A percentile compares a stretch with the other conserved stretches of the same genome.
phyloP scores from a whole-genome alignment of 257 asterid species.

The Parsonsia alboflavescens region DNA sequence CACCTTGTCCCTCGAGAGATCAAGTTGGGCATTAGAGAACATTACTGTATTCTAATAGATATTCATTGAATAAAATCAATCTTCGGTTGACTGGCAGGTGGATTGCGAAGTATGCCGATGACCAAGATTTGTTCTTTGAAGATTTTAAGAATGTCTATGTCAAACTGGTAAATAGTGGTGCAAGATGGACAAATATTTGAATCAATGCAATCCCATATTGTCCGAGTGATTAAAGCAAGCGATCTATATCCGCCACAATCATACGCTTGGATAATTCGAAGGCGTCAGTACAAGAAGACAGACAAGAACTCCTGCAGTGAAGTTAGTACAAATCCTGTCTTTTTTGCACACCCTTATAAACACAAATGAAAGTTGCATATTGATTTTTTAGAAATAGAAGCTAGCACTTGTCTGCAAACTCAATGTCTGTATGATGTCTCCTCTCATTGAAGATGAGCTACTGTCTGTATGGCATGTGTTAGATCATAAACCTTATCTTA shows the following conservation, averaged over 20 bases:
- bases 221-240: neutral
- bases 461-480: neutral
- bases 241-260: neutral
- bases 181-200: slow-evolving; percentile 48
- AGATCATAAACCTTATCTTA: neutral
- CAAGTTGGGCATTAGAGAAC: neutral
- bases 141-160: slow-evolving; percentile 69
- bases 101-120: slow-evolving; percentile 79
- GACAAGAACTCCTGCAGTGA: neutral
- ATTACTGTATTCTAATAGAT: neutral
- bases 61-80: neutral
- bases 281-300: neutral
- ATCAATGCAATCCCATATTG: neutral
- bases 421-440: neutral
- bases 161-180: slow-evolving; percentile 79
- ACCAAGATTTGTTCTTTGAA: slow-evolving; percentile 64
- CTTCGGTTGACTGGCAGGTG: slow-evolving; percentile 43
- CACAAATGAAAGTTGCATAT: neutral
- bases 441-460: neutral
- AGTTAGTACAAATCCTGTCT: neutral
- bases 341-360: neutral
- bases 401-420: neutral
- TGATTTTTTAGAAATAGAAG: neutral
- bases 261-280: no score
- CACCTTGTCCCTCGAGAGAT: neutral